Percentiles rank a stretch among this genome's conserved stretches.
Evolutionary conservation across 106 monocot species (phyloP).

Genomic region (Acorus calamus): DNA sequence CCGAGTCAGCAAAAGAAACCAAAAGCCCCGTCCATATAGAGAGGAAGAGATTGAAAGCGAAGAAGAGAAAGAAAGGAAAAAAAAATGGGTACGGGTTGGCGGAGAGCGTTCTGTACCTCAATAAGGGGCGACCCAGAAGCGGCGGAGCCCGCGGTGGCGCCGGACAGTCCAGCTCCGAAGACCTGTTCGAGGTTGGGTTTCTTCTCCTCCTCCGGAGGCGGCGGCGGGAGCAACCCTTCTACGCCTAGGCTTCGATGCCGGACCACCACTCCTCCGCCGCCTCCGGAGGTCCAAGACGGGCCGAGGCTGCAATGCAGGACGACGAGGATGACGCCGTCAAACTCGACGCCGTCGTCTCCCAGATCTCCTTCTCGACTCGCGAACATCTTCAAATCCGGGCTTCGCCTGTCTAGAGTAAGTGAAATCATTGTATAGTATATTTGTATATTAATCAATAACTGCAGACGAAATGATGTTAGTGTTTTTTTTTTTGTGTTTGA

Average conservation of each 20-base stretch:
- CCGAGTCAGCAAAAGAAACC: too few species aligned
- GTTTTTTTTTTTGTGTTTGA: conserved; percentile 1
- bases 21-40: too few species aligned
- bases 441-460: too few species aligned
- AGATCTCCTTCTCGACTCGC: conserved; percentile 71
- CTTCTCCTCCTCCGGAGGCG: conserved; percentile 5
- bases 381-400: conserved; percentile 46
- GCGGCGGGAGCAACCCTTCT: conserved; percentile 38
- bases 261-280: not conserved
- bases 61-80: not conserved
- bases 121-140: conserved; percentile 36
- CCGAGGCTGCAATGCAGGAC: conserved; percentile 25
- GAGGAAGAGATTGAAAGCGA: not conserved
- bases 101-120: conserved; percentile 87
- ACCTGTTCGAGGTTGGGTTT: conserved; percentile 26
- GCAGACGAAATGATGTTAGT: not conserved
- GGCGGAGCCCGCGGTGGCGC: not conserved
- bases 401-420: conserved; percentile 56
- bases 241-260: conserved; percentile 37
- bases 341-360: conserved; percentile 37
- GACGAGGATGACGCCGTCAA: not conserved
- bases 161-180: conserved; percentile 17
- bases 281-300: not conserved
- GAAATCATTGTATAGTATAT: too few species aligned
- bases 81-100: conserved; percentile 77